A percentile compares a stretch with the other conserved stretches of the same genome.
Evolutionary conservation across 768 basidiomycete species (phyloP).

Genomic region (Saitozyma sp.): DNA sequence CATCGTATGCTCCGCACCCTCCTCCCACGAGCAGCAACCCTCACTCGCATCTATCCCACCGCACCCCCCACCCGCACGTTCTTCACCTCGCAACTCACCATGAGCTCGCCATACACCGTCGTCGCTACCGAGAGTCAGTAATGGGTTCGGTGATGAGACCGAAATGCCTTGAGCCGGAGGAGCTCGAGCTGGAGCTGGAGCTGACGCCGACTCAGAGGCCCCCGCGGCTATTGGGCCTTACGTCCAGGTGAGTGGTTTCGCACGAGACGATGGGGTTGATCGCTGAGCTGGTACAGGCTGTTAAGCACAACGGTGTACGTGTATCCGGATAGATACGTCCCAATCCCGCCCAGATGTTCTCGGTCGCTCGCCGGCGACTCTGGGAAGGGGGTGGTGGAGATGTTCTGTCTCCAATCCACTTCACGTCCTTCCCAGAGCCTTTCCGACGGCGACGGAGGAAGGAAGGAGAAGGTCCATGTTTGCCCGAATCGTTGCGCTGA

Average conservation of each 20-base stretch:
- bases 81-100: conserved; percentile 16
- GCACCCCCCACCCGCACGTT: not conserved
- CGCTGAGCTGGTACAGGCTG: conserved; percentile 60
- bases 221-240: conserved; percentile 63
- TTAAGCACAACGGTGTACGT: conserved; percentile 69
- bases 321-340: no score
- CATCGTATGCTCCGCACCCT: no score
- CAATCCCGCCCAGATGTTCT: not conserved
- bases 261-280: no score
- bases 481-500: not conserved
- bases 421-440: not conserved
- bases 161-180: no score
- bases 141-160: not conserved
- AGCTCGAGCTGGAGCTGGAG: no score
- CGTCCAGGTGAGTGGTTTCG: conserved; percentile 38
- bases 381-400: not conserved
- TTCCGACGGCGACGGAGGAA: not conserved
- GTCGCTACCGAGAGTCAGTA: conserved; percentile 49
- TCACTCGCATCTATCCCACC: not conserved
- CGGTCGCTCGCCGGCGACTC: not conserved
- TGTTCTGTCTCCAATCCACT: not conserved
- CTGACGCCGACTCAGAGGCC: conserved; percentile 37
- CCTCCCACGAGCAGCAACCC: no score
- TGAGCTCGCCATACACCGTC: conserved; percentile 50
- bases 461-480: no score